A percentile compares a stretch with the other conserved stretches of the same genome.
Evolutionary conservation across 352 stramenopile species (phyloP).

Genomic region (Thalassiosira exigua): DNA sequence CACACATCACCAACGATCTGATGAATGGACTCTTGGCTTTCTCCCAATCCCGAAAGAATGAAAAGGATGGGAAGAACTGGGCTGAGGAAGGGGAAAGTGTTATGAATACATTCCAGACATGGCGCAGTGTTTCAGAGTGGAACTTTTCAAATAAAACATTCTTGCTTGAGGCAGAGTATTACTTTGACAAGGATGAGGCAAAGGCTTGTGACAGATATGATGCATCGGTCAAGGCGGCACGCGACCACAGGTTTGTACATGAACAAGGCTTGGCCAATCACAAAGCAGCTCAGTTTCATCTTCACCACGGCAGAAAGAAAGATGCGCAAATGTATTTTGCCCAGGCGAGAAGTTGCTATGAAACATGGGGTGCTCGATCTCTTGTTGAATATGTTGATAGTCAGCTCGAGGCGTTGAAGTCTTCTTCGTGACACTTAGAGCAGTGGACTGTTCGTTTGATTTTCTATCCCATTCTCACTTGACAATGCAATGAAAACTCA

Average conservation of each 20-base stretch:
- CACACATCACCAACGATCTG: no score
- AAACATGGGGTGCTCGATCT: constrained; percentile 21
- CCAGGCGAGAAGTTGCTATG: constrained; percentile 23
- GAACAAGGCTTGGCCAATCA: constrained; percentile 36
- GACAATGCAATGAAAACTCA: no score
- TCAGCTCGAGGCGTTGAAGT: constrained; percentile 3
- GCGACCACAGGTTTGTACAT: constrained; percentile 30
- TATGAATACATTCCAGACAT: constrained; percentile 14
- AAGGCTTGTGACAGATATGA: constrained; percentile 32
- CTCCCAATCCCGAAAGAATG: constrained; percentile 20
- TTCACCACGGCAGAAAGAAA: constrained; percentile 6
- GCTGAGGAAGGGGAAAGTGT: constrained; percentile 10
- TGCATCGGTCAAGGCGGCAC: constrained; percentile 25
- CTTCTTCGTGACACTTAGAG: no score
- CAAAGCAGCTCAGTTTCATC: constrained; percentile 24
- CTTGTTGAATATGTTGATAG: constrained; percentile 20
- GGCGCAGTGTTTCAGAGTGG: constrained; percentile 16
- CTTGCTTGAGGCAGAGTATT: constrained; percentile 33
- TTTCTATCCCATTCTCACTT: no score
- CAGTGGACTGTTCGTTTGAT: no score
- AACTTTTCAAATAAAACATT: constrained; percentile 40
- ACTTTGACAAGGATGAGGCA: constrained; percentile 23
- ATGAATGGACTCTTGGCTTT: constrained; percentile 37
- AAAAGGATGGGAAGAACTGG: constrained; percentile 15
- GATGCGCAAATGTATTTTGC: constrained; percentile 21